Percentiles rank a stretch among this genome's conserved stretches.
Conservation (phyloP, 805 yeast species). For the Dipodascopsis uninucleata region DNA sequence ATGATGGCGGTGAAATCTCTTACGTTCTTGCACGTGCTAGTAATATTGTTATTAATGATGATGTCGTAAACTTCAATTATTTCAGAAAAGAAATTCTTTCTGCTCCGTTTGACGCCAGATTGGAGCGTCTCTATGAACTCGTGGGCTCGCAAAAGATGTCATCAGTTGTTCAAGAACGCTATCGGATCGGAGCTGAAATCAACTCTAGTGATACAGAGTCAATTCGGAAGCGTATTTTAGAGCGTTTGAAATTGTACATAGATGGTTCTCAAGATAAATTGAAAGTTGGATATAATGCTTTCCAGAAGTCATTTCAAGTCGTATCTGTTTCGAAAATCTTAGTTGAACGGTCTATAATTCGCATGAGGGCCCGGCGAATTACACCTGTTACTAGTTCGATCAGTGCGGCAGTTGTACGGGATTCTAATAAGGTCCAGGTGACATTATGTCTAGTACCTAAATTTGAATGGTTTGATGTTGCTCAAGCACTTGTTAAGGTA, state of each 20-base stretch:
- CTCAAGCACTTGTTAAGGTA: conserved; percentile 34
- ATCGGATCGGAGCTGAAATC: conserved; percentile 31
- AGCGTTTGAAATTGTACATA: conserved; percentile 35
- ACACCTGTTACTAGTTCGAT: conserved; percentile 26
- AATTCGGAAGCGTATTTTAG: conserved; percentile 32
- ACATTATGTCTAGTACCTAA: conserved; percentile 29
- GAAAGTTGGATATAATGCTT: conserved; percentile 8
- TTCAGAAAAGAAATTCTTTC: conserved; percentile 35
- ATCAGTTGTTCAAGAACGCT: conserved; percentile 29
- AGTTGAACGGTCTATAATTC: conserved; percentile 27
- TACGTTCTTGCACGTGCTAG: conserved; percentile 31
- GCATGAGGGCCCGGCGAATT: conserved; percentile 3
- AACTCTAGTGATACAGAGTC: conserved; percentile 12
- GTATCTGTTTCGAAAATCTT: conserved; percentile 31
- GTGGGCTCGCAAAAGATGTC: conserved; percentile 36
- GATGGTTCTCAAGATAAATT: conserved; percentile 8
- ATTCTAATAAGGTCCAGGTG: conserved; percentile 10
- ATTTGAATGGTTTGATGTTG: conserved; percentile 40
- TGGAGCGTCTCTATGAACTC: conserved; percentile 35
- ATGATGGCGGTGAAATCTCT: conserved; percentile 11
- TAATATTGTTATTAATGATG: conserved; percentile 38
- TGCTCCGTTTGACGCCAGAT: conserved; percentile 36
- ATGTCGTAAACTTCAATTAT: conserved; percentile 37
- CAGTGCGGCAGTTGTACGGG: conserved; percentile 26
- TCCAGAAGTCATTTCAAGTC: conserved; percentile 27